Evolutionary conservation across 306 rosid genomes (phyloP).

Genomic region (Rosa lucieae): DNA sequence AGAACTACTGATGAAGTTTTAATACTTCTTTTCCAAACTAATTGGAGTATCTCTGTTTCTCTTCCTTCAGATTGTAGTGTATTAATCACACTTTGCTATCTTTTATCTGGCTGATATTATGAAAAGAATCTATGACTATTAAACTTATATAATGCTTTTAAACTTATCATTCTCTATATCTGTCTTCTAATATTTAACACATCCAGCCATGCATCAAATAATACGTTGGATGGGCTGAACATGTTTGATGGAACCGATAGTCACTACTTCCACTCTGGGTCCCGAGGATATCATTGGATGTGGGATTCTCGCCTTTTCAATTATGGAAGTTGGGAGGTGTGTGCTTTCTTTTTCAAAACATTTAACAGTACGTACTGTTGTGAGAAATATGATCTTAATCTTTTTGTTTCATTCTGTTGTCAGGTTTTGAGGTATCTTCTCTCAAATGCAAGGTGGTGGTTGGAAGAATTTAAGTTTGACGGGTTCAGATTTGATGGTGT

Average conservation of each 20-base stretch:
- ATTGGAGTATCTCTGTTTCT: not conserved
- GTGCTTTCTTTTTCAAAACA: slow-evolving; percentile 29
- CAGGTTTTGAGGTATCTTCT: slow-evolving; percentile 91
- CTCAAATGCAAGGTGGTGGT: slow-evolving; percentile 99
- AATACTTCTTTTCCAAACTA: not conserved
- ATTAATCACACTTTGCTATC: not conserved
- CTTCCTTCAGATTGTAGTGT: not conserved
- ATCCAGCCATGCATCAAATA: slow-evolving; percentile 87
- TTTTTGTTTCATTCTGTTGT: slow-evolving; percentile 14
- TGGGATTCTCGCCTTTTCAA: slow-evolving; percentile 99
- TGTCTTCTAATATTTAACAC: slow-evolving; percentile 31
- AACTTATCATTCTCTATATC: slow-evolving; percentile 16
- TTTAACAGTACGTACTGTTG: not conserved
- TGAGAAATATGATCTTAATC: not conserved
- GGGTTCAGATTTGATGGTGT: slow-evolving; percentile 98
- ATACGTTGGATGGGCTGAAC: slow-evolving; percentile 91
- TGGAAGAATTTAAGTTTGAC: slow-evolving; percentile 94
- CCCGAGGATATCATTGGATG: slow-evolving; percentile 99
- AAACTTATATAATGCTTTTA: not conserved
- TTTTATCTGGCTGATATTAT: not conserved
- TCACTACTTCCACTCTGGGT: slow-evolving; percentile 93
- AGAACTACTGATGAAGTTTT: not conserved
- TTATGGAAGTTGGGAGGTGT: slow-evolving; percentile 99
- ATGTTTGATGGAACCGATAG: slow-evolving; percentile 96
- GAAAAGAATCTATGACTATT: not conserved